A percentile compares a stretch with the other conserved stretches of the same genome.
Evolutionary conservation across 139 green algal genomes (phyloP).

Genomic region (Pleodorina starrii): DNA sequence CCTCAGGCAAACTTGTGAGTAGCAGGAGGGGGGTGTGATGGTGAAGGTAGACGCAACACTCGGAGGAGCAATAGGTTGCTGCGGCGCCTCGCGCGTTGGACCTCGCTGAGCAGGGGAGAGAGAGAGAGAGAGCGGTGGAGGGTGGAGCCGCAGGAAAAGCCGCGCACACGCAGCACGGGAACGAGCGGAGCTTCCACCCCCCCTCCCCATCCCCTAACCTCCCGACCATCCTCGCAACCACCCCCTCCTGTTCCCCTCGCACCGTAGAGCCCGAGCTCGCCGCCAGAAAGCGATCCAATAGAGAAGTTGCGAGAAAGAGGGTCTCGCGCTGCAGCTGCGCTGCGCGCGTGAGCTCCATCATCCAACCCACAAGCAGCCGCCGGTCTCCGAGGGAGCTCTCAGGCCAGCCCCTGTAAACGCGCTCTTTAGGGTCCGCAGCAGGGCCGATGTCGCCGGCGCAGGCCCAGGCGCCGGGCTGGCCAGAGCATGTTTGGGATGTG

Average conservation of each 20-base stretch:
- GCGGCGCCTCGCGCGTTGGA: no score
- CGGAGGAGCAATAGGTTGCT: not conserved
- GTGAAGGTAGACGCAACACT: not conserved
- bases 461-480: not conserved
- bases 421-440: not conserved
- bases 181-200: no score
- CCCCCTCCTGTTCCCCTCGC: no score
- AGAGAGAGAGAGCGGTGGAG: no score
- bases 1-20: not conserved
- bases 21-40: not conserved
- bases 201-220: no score
- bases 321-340: constrained; percentile 3
- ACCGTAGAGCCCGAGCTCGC: not conserved
- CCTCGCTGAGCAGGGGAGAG: no score
- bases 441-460: no score
- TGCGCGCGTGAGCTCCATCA: not conserved
- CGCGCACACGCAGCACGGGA: no score
- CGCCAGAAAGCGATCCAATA: constrained; percentile 10
- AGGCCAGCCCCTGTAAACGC: not conserved
- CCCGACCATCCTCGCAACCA: no score
- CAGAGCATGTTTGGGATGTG: not conserved
- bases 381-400: not conserved
- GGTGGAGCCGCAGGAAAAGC: no score
- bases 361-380: constrained; percentile 18
- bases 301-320: not conserved